A percentile compares a stretch with the other conserved stretches of the same genome.
phyloP scores from a whole-genome alignment of 371 early-diverging fungal genomes.

The Lichtheimia ornata region DNA sequence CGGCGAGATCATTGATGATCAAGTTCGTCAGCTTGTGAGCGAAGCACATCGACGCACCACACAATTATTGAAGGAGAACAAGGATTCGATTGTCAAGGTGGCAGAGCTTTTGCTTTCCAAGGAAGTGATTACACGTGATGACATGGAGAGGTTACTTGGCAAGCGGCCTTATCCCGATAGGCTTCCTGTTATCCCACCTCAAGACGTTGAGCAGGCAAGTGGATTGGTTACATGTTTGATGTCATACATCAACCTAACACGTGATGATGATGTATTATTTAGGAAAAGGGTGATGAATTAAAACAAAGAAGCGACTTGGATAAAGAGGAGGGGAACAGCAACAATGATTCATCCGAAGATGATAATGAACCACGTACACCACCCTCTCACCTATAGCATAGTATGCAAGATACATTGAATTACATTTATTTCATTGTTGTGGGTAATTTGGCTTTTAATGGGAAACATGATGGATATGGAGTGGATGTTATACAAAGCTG shows the following conservation, averaged over 20 bases:
- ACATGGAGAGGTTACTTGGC: slow-evolving; percentile 90
- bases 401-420: too few relatives aligned
- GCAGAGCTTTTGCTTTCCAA: slow-evolving; percentile 88
- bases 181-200: neutral
- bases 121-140: slow-evolving; percentile 94
- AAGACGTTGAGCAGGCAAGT: neutral
- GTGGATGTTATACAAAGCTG: too few relatives aligned
- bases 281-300: too few relatives aligned
- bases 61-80: slow-evolving; percentile 76
- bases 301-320: neutral
- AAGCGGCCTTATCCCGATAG: slow-evolving; percentile 69
- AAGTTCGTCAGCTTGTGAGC: slow-evolving; percentile 80
- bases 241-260: too few relatives aligned
- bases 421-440: too few relatives aligned
- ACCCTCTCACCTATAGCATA: too few relatives aligned
- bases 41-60: slow-evolving; percentile 80
- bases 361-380: neutral
- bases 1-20: slow-evolving; percentile 89
- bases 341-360: slow-evolving; percentile 1
- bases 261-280: too few relatives aligned
- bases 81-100: slow-evolving; percentile 85
- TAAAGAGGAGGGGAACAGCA: neutral
- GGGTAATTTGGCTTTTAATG: too few relatives aligned
- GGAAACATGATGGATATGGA: too few relatives aligned
- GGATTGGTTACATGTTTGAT: too few relatives aligned